Evolutionary conservation across 2,329 filamentous ascomycete species (phyloP), one percentile per base, ranked within the genome.

Genomic region (Phialocephala sp.): DNA sequence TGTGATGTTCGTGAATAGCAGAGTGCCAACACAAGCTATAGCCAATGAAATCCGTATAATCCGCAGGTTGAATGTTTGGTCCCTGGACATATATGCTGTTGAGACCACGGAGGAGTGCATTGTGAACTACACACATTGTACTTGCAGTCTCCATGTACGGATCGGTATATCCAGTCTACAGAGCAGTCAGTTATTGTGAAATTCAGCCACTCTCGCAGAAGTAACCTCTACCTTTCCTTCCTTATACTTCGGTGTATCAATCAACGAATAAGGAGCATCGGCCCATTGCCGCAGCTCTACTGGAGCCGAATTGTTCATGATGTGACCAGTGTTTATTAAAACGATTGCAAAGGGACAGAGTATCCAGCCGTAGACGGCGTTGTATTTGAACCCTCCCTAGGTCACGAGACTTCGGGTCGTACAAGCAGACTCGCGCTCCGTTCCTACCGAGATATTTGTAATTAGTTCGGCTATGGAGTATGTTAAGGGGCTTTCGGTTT

Each of bases 1-100:
- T 83, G 71, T 88, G 85, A 73, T 89, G 86, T 39, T 84, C 83
- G 69, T 82, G 82, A 63, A 89, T 81, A 70, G 88, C 87, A 65
- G 84, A 83, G 76, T 83, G 80, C 85, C 86, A 88, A 0, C 85
- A 82, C 64, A 84, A 77, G 39, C 80, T 79, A 77, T 89, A 89
- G 20, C 81, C 81, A 65, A 88, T 77, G 70, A 89, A 89, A 72
- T 84, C 83, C 56, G 77, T 75, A 74, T 83, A 83, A 73, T 88
- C 85, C 20, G 75, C 74, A 2, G 81, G 79, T 11, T 79, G 74
- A 50, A 89, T 76, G 71, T 84, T 78, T 22, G 81, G 80, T 1
- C 85, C 85, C 74, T 89, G 87, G 41, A 83, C 80, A 74, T 85
- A 87, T 72, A 89, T 87, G 70, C 81, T 83, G 76, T 89, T 89